Percentiles rank a stretch among this genome's conserved stretches.
phyloP scores from a whole-genome alignment of 1,284 basidiomycete genomes.

The Kalmanozyma brasiliensis region DNA sequence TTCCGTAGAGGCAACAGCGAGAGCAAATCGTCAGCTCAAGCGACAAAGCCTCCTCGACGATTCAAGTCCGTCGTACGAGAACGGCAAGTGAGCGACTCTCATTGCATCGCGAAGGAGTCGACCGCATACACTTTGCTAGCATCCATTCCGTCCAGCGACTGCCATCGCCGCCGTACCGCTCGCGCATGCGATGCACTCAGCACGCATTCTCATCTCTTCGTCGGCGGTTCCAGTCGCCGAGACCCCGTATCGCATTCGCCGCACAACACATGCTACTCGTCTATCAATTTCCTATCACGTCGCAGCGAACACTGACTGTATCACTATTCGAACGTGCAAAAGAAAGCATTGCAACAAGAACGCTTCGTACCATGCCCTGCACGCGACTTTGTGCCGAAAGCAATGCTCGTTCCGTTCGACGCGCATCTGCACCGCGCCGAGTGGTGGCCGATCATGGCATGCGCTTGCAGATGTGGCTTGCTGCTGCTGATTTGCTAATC shows the following conservation, averaged over 20 bases:
- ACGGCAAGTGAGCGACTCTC: constrained; percentile 10
- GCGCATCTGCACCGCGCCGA: neutral
- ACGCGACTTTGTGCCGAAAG: constrained; percentile 3
- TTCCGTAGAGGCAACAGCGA: constrained; percentile 20
- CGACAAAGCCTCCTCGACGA: constrained; percentile 49
- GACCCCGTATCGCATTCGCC: too few species aligned
- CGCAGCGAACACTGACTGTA: constrained; percentile 27
- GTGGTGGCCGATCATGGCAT: constrained; percentile 1
- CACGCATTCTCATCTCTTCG: too few species aligned
- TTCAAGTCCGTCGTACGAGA: constrained; percentile 20
- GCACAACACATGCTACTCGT: neutral
- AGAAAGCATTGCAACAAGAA: neutral
- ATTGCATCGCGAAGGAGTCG: too few species aligned
- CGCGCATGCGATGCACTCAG: too few species aligned
- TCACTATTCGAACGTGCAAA: constrained; percentile 30
- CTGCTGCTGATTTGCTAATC: neutral
- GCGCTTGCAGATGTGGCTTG: constrained; percentile 16
- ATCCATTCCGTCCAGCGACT: too few species aligned
- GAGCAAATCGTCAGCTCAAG: constrained; percentile 32
- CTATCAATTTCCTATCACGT: neutral
- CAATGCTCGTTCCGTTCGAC: constrained; percentile 14
- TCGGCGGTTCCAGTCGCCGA: too few species aligned
- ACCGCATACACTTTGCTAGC: too few species aligned
- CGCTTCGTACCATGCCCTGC: neutral
- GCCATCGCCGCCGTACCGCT: too few species aligned